phyloP scores from a whole-genome alignment of 2,329 filamentous ascomycete species.

The Rugonectria rugulosa region DNA sequence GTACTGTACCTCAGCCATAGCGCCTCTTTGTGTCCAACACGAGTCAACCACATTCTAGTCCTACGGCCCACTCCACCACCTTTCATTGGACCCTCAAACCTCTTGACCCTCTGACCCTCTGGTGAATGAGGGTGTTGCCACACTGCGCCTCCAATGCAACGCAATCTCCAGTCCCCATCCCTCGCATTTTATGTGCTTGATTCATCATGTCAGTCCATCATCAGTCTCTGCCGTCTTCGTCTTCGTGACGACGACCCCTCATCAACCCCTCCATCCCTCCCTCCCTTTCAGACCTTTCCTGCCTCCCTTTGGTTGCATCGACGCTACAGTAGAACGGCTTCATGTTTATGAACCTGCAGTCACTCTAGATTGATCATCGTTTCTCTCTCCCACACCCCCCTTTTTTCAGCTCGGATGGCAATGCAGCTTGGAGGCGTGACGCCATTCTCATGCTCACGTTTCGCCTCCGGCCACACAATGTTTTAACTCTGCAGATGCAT shows the following conservation, averaged over 20 bases:
- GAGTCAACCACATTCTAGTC: neutral
- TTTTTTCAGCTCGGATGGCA: constrained; percentile 33
- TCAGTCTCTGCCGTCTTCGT: neutral
- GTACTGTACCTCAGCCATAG: too few relatives aligned
- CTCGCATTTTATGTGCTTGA: too few relatives aligned
- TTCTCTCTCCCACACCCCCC: neutral
- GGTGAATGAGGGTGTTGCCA: constrained; percentile 21
- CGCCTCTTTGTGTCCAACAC: too few relatives aligned
- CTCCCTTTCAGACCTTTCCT: neutral
- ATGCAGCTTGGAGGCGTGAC: constrained; percentile 27
- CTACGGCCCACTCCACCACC: neutral
- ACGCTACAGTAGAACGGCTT: constrained; percentile 11
- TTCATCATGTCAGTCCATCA: too few relatives aligned
- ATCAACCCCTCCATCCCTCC: too few relatives aligned
- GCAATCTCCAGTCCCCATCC: constrained; percentile 29
- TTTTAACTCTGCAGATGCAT: too few relatives aligned
- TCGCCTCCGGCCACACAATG: constrained; percentile 24
- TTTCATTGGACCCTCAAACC: constrained; percentile 7
- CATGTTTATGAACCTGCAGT: constrained; percentile 24
- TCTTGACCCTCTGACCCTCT: too few relatives aligned
- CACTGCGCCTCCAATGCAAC: constrained; percentile 35
- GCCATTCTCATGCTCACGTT: too few relatives aligned
- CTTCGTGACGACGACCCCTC: too few relatives aligned
- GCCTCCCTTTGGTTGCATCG: neutral
- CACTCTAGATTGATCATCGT: too few relatives aligned